Base-by-base conservation (phyloP, 345 rosid species). In the Barbarea vulgaris region DNA sequence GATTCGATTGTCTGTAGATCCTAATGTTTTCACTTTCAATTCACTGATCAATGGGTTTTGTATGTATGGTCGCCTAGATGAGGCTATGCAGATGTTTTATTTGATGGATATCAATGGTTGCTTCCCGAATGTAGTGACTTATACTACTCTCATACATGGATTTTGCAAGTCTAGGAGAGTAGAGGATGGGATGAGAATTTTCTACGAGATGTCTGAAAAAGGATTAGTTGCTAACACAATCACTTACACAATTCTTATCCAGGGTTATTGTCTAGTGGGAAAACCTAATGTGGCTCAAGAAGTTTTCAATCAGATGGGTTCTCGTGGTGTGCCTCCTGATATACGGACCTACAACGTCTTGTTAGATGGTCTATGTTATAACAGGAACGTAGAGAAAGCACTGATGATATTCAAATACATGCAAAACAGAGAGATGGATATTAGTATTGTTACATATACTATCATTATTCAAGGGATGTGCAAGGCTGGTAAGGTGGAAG, bases 401-500 rank as follows among this genome's bases (percentile, higher is more conserved):
- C 4, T 72, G 77, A 15, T 59, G 73, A 39, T 72, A 39, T 78
- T 78, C 21, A 22, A 31, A 3, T 13, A 36, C 31, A 72, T 78
- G 81, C 39, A 17, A 1, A 41, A 72, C 22, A 66, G 56, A 58
- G 77, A 54, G 2, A 73, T 68, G 2, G 62, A 74, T 41, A 72
- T 72, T 33, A 27, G 53, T 59, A 69, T 80, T 15, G 73, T 81
- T 70, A 77, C 76, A 3, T 77, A 66, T 55, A 81, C 47, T 9
- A 64, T 78, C 12, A 31, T 84, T 28, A 81, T 86, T 3, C 57
- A 81, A 68, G 85, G 87, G 72, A 39, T 86, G 84, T 80, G 84
- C 31, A 81, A 55, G 63, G 71, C 30, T 25, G 75, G 78, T 67
- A 75, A 61, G 66, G 80, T 82, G 72, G 78, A 67, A 56, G 76